A percentile compares a stretch with the other conserved stretches of the same genome.
Evolutionary conservation across 2,329 filamentous ascomycete species (phyloP).

Genomic region (Aspergillus hortae): DNA sequence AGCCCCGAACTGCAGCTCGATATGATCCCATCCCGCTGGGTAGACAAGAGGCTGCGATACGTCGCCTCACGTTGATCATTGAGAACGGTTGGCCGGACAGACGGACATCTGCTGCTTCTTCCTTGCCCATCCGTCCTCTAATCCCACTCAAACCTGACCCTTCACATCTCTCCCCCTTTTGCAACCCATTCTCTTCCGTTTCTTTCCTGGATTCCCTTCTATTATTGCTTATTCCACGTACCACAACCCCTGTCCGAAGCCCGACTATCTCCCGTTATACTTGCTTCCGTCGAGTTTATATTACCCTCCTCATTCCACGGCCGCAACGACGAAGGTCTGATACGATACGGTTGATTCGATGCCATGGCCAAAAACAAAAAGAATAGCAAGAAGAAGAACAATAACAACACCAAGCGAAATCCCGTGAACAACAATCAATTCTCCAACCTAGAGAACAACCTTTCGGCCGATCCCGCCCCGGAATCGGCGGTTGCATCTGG

Average conservation of each 20-base stretch:
- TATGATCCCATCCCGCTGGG: conserved; percentile 26
- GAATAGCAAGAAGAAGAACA: conserved; percentile 25
- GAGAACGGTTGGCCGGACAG: conserved; percentile 27
- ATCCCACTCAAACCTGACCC: conserved; percentile 23
- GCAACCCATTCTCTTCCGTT: conserved; percentile 12
- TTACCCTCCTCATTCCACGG: conserved; percentile 12
- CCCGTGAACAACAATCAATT: conserved; percentile 26
- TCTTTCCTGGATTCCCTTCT: conserved; percentile 15
- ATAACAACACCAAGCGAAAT: conserved; percentile 20
- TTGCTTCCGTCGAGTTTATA: conserved; percentile 19
- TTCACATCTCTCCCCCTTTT: conserved; percentile 21
- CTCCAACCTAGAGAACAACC: conserved; percentile 18
- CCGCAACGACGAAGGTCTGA: conserved; percentile 10
- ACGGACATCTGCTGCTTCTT: conserved; percentile 23
- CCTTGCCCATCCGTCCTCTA: conserved; percentile 25
- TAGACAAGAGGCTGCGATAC: conserved; percentile 29
- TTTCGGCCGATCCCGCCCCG: conserved; percentile 21
- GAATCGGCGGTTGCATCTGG: conserved; percentile 27
- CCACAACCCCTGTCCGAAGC: conserved; percentile 19
- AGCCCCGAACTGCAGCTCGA: conserved; percentile 26
- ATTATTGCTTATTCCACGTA: conserved; percentile 15
- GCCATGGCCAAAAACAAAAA: conserved; percentile 38
- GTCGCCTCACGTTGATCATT: conserved; percentile 31
- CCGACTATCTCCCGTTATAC: conserved; percentile 24
- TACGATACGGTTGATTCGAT: conserved; percentile 26